Base-by-base conservation (phyloP, 2,329 filamentous ascomycete genomes). In the Beauveria scarabaeidicola region DNA sequence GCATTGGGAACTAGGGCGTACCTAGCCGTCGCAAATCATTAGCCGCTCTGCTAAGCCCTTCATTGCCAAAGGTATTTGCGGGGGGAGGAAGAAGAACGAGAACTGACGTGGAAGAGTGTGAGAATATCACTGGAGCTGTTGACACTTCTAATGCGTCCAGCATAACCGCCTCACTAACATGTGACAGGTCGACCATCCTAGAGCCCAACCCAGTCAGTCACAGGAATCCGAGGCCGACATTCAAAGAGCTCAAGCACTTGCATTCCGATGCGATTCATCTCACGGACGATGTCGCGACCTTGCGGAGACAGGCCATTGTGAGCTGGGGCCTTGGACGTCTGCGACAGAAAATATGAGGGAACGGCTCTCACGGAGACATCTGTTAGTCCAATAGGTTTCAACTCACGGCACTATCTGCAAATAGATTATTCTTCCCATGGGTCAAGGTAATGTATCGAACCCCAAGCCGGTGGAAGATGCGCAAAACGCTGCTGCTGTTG, bases 211-310 rank as follows among this genome's bases (percentile, higher is more conserved):
- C 25, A 25, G 25, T 25, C 25, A 25, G 25, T 25, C 25, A 25
- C 25, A 25, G 25, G 25, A 25, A 25, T 25, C 25, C 25, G 25
- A 25, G 25, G 25, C 5, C 40, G 17, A 32, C 19, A 29, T 36
- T 15, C 25, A 25, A 21, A 52, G 27, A n/a, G 19, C 9, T 32
- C 66, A n/a, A 60, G 25, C 58, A 63, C 57, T 11, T 40, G 27
- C 84, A 96, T 90, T 11, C 91, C 91, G 2, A 95, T 74, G 5
- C 91, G 81, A 70, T 95, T 95, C 90, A 95, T 94, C 75, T 96
- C 91, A 36, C 77, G 77, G 50, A 96, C 78, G 1, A 94, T 25
- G 25, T 25, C 25, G 25, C 25, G 25, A 25, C 25, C 25, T 25
- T 25, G 25, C 25, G 75, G 15, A 60, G 86, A 90, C 3, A 95